phyloP scores from a whole-genome alignment of 208 protist genomes.

The Acanthamoeba sp. region DNA sequence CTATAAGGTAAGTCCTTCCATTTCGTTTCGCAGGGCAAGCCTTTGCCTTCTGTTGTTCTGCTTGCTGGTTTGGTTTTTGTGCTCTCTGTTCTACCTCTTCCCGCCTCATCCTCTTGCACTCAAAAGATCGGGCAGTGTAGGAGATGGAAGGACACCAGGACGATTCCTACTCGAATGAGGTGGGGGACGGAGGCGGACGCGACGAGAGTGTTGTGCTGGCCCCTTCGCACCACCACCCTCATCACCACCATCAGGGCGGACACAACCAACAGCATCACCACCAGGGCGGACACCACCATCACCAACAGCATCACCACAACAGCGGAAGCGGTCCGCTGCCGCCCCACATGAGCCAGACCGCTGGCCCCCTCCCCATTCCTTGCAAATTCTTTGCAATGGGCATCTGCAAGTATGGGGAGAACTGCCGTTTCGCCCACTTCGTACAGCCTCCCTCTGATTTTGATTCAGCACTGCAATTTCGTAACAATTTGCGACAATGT shows the following conservation, averaged over 20 bases:
- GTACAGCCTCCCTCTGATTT: not conserved
- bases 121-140: not conserved
- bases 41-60: not conserved
- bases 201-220: not conserved
- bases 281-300: not conserved
- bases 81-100: not conserved
- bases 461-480: not conserved
- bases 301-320: not conserved
- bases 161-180: not conserved
- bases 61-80: not conserved
- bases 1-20: no score
- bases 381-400: constrained; percentile 43
- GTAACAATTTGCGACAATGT: not conserved
- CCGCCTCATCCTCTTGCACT: no score
- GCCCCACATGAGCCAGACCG: not conserved
- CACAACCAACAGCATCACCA: not conserved
- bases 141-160: not conserved
- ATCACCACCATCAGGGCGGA: not conserved
- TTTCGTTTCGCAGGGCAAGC: no score
- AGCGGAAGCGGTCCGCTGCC: not conserved
- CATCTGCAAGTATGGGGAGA: constrained; percentile 32
- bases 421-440: constrained; percentile 12
- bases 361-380: not conserved
- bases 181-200: not conserved
- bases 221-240: not conserved